These are phyloP conservation scores for Mucor irregularis DNA, from an alignment of 371 early-diverging fungal species.

Conservation along the genomic window DNA sequence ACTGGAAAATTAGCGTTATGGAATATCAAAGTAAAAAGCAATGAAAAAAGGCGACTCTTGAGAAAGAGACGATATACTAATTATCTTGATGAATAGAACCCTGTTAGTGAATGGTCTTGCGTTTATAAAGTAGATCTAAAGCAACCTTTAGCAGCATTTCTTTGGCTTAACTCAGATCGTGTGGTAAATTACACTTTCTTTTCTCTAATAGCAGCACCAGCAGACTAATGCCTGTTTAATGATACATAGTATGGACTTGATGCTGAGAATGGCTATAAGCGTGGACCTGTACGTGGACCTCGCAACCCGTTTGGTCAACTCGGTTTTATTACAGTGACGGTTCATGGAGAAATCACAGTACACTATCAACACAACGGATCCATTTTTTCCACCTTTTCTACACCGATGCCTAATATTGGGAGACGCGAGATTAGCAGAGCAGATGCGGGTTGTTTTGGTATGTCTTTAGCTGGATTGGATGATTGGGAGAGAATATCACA, in stretches of 20 bases:
- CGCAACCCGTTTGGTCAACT: slow-evolving; percentile 48
- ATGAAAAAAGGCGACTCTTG: no score
- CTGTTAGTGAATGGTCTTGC: slow-evolving; percentile 36
- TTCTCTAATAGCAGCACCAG: no score
- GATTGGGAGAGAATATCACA: slow-evolving; percentile 49
- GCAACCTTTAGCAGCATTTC: slow-evolving; percentile 44
- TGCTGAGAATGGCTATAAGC: neutral
- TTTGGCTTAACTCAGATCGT: slow-evolving; percentile 48
- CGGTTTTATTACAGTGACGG: slow-evolving; percentile 40
- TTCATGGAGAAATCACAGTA: slow-evolving; percentile 45
- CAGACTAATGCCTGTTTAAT: neutral
- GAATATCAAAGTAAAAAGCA: slow-evolving; percentile 41
- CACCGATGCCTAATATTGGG: slow-evolving; percentile 35
- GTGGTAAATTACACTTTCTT: slow-evolving; percentile 18
- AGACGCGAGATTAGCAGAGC: slow-evolving; percentile 25
- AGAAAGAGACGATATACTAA: neutral
- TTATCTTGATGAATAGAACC: slow-evolving; percentile 16
- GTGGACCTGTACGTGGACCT: slow-evolving; percentile 28
- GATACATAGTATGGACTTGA: slow-evolving; percentile 16
- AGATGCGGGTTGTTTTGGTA: slow-evolving; percentile 40
- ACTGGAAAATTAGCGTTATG: slow-evolving; percentile 46
- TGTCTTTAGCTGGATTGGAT: slow-evolving; percentile 33
- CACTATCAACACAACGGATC: slow-evolving; percentile 45
- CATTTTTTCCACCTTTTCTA: slow-evolving; percentile 39
- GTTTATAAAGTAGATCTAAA: slow-evolving; percentile 32